phyloP scores from a whole-genome alignment of 345 rosid genomes.

The Brassica cretica region DNA sequence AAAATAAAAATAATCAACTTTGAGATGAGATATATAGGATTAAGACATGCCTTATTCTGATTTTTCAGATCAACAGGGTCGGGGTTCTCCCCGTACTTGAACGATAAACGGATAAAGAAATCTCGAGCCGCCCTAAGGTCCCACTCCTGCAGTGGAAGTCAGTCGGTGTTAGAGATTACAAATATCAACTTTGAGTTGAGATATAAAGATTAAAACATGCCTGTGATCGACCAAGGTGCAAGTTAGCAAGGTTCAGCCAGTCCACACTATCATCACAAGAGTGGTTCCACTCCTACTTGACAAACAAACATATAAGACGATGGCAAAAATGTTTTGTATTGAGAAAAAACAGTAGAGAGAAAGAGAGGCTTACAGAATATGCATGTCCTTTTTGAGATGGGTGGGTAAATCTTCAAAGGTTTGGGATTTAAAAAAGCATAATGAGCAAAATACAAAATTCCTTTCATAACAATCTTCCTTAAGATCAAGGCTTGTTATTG shows the following conservation, averaged over 20 bases:
- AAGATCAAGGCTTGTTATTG: background rate
- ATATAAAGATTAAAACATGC: background rate
- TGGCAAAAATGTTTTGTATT: no score
- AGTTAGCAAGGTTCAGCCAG: background rate
- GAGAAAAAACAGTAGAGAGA: no score
- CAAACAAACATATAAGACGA: no score
- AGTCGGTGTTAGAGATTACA: background rate
- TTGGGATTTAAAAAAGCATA: no score
- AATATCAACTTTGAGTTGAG: background rate
- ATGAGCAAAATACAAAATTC: no score
- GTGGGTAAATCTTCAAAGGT: no score
- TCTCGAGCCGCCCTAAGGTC: background rate
- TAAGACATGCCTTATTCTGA: background rate
- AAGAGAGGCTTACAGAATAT: no score
- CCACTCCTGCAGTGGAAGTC: background rate
- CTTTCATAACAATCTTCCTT: no score
- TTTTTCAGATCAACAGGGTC: background rate
- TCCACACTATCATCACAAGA: no score
- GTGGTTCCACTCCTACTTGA: no score
- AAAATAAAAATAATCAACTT: background rate
- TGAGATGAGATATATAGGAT: background rate
- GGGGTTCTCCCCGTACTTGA: background rate
- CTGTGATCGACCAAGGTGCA: background rate
- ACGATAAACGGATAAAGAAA: background rate
- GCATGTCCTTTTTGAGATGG: no score